Base-by-base conservation (phyloP, 2,329 filamentous ascomycete genomes). In the Paraconiothyrium brasiliense region DNA sequence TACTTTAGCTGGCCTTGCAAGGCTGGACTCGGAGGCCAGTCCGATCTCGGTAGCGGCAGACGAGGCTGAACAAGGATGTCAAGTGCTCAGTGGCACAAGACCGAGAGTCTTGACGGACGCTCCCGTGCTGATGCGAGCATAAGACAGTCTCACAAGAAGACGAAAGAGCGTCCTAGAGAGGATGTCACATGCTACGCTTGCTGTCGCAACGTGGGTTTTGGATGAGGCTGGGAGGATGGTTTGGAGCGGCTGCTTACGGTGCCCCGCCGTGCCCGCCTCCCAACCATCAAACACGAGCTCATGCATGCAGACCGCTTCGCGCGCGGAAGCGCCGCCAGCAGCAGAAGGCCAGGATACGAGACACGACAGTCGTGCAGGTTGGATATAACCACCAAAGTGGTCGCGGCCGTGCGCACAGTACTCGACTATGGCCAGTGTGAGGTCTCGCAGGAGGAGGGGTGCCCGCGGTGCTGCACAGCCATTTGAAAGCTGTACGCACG, bases 91-190 rank as follows among this genome's bases (percentile, higher is more conserved):
- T 57, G 55, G 59, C 62, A 64, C 64, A 54, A 34, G 62, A 58
- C 49, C 44, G 55, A 27, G 20, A 55, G 57, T 69, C 62, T 66
- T 59, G 61, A 57, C 55, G 62, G 63, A 52, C 58, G 65, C 60
- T 68, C 63, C 60, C 63, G 59, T 67, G 62, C 60, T 61, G 55
- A 59, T 32, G 48, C 39, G 13, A 34, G 52, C 32, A 14, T 65
- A 63, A 67, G 61, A 64, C 60, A 55, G 52, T 46, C n/a, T 55
- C 27, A 35, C 20, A 34, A 47, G 48, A 44, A 22, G 58, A 49
- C 27, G 32, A 51, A 48, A 46, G 35, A 30, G 35, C 39, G 16
- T 54, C 51, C 22, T 2, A 14, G n/a, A 37, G 30, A 30, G 41
- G 32, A 55, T 32, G 46, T 46, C 57, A 52, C 48, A 58, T 58